Conservation (phyloP, 108 stramenopile species). For the Craspedostauros australis region DNA sequence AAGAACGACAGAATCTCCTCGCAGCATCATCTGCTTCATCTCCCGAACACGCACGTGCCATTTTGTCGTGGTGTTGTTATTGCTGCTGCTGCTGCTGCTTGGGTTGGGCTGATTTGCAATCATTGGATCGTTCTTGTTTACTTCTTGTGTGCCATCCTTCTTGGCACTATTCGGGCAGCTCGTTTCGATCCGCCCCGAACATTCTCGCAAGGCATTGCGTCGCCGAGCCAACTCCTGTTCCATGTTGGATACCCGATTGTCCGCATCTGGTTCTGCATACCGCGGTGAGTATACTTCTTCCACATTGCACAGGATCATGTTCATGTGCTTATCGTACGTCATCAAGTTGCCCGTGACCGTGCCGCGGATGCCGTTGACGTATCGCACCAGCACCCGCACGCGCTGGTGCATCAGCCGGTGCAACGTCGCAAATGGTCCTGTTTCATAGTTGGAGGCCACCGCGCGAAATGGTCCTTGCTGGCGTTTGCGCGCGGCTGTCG, state of each 20-base stretch:
- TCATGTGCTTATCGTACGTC: slow-evolving; percentile 79
- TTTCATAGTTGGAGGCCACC: slow-evolving; percentile 32
- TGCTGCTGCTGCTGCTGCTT: neutral
- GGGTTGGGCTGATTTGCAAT: slow-evolving; percentile 28
- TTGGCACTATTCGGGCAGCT: too few species aligned
- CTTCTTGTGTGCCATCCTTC: too few species aligned
- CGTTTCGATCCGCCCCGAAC: neutral
- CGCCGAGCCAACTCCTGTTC: slow-evolving; percentile 33
- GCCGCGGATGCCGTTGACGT: slow-evolving; percentile 72
- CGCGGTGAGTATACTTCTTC: slow-evolving; percentile 68
- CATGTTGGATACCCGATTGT: slow-evolving; percentile 12
- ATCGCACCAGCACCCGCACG: slow-evolving; percentile 57
- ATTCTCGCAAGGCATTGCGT: neutral
- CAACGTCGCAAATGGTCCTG: slow-evolving; percentile 60
- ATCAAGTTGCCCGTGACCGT: slow-evolving; percentile 65
- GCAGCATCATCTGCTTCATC: slow-evolving; percentile 63
- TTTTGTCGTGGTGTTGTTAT: neutral
- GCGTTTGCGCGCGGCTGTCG: neutral
- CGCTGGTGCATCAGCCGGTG: slow-evolving; percentile 45
- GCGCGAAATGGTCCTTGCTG: slow-evolving; percentile 45
- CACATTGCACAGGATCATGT: slow-evolving; percentile 70
- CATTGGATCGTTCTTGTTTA: slow-evolving; percentile 29
- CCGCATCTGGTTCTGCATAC: slow-evolving; percentile 11
- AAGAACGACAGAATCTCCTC: slow-evolving; percentile 81
- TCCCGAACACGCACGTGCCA: slow-evolving; percentile 46